Base-by-base conservation (phyloP, 345 rosid genomes). In the Aquilaria sinensis region DNA sequence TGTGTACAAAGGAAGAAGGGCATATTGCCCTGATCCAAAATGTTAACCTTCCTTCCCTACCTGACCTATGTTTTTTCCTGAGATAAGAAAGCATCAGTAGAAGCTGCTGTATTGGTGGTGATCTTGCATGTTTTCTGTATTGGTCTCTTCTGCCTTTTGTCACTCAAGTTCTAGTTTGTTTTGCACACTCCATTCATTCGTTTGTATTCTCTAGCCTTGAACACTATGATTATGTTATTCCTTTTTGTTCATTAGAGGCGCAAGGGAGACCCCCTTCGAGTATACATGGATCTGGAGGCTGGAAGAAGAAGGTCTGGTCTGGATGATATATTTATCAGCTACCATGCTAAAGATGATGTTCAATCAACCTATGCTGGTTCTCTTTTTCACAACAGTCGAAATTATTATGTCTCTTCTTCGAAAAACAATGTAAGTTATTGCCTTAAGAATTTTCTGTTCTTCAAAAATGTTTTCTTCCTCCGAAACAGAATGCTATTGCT, bases 201-300 rank as follows among this genome's bases (percentile, higher is more conserved):
- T 33, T 58, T 6, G n/a, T 37, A 8, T 6, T 53, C 46, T 64
- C 55, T 50, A 32, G 53, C 9, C 41, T 41, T 71, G 56, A 37
- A 37, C 43, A 4, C 43, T 37, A 29, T 50, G 34, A 16, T 53
- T 4, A 34, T 34, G 49, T 43, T 53, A 23, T 69, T 52, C 45
- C 71, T 61, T 16, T 61, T 34, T 53, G 53, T 43, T 60, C 72
- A 30, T 47, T 61, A 92, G 98, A 87, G 98, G 72, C 83, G 63
- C 53, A 75, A 57, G 9, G 90, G 96, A 50, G 96, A 81, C 47
- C 98, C 97, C n/a, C 85, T 87, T 48, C 97, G 94, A 29, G 94
- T 86, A 54, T 93, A 88, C 72, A 88, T 93, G 98, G 97, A 93
- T 66, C 92, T 93, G 51, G 98, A 93, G 57, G 87, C 94, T 9